A percentile compares a stretch with the other conserved stretches of the same genome.
phyloP scores from a whole-genome alignment of 805 yeast genomes.

The Zygosaccharomyces bailii region DNA sequence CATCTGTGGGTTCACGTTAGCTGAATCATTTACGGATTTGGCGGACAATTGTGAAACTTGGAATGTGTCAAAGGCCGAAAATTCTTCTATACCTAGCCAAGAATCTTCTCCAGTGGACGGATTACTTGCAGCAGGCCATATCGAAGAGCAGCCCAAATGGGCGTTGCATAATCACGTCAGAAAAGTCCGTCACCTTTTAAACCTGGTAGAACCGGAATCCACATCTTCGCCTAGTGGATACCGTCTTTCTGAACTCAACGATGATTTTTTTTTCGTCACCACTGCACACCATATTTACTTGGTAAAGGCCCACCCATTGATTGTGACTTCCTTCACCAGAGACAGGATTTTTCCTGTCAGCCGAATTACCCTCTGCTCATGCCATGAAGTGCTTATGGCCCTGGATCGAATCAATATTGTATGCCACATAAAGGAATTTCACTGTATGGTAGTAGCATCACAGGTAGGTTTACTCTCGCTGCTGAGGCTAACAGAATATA shows the following conservation, averaged over 20 bases:
- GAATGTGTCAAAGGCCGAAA: too few species aligned
- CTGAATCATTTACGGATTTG: constrained; percentile 4
- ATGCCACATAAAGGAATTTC: constrained; percentile 26
- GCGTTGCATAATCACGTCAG: constrained; percentile 19
- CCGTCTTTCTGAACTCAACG: constrained; percentile 15
- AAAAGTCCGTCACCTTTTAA: constrained; percentile 19
- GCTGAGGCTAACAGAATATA: constrained; percentile 27
- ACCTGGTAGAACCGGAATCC: constrained; percentile 7
- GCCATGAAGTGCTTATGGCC: constrained; percentile 1
- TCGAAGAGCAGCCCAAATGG: constrained; percentile 18
- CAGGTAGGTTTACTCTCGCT: constrained; percentile 27
- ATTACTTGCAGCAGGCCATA: constrained; percentile 4
- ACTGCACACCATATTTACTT: constrained; percentile 15
- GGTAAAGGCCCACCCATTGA: constrained; percentile 23
- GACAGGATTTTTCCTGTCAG: constrained; percentile 25
- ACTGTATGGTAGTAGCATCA: constrained; percentile 29
- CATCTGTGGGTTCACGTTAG: constrained; percentile 2
- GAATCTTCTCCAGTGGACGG: constrained; percentile 2
- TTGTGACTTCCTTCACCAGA: constrained; percentile 23
- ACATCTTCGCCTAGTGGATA: constrained; percentile 17
- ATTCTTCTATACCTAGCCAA: too few species aligned
- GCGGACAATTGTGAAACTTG: not conserved
- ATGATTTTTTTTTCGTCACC: constrained; percentile 22
- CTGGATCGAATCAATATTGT: constrained; percentile 23
- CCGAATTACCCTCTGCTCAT: constrained; percentile 14